Evolutionary conservation across 2,329 filamentous ascomycete genomes (phyloP), one percentile per base, ranked within the genome.

Genomic region (Pyrenochaeta sp.): DNA sequence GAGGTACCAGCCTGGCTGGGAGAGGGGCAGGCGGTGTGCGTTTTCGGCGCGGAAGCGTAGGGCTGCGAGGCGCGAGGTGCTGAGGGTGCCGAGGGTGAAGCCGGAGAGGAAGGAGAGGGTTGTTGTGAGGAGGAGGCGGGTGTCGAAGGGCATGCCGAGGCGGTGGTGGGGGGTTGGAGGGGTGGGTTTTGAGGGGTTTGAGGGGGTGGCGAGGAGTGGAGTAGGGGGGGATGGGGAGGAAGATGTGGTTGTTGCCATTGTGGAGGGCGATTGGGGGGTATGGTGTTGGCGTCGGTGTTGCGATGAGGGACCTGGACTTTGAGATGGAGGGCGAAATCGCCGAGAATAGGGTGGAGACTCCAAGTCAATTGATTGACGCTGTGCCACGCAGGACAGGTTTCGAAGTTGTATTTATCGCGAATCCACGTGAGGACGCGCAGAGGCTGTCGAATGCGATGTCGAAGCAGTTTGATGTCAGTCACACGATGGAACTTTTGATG

Each of bases 41-140:
- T 99, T 96, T 74, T 99, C 94, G 48, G 94, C 94, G 41, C 93
- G 87, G 76, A 96, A 99, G 26, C 88, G 87, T 44, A 96, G 79
- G 37, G 88, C 86, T 1, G 89, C 83, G 67, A 82, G 85, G 63
- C 85, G 85, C 45, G 85, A 86, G 17, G 90, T 90, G 42, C 91
- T 84, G 6, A 84, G 79, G 13, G 86, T 76, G 18, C 91, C 92
- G 9, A 96, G 76, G 1, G 75, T 76, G 65, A 89, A 79, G 40
- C 90, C 90, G n/a, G 86, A 76, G 3, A 82, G 60, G 55, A 89
- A 88, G 6, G 87, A 84, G 18, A 84, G 74, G 8, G 80, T 51
- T 3, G 84, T 78, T 9, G 86, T 85, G 37, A 88, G 75, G 23
- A 87, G 79, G 24, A 94, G 78, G 46, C 90, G 87, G 13, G 81